Evolutionary conservation across 2,329 filamentous ascomycete genomes (phyloP), one percentile per base, ranked within the genome.

Genomic region (Penicillium rolfsii): DNA sequence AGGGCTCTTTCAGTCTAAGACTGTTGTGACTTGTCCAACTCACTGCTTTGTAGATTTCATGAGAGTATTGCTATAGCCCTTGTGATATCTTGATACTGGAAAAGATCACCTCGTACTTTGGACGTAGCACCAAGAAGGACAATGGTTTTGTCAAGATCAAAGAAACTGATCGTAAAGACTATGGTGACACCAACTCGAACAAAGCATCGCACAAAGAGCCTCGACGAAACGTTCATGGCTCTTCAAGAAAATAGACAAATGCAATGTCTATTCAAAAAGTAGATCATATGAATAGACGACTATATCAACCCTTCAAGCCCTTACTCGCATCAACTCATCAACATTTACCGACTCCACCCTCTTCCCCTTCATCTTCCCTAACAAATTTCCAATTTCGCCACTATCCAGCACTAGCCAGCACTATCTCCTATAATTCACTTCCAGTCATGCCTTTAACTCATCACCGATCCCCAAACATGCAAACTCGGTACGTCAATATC

Each of bases 401-500:
- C 4, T 33, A 26, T 8, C 12, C 24, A 35, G n/a, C n/a, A n/a
- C n/a, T n/a, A n/a, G n/a, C n/a, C n/a, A n/a, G n/a, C n/a, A n/a
- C n/a, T n/a, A n/a, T n/a, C n/a, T n/a, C n/a, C n/a, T n/a, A n/a
- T 16, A 33, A 16, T n/a, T 1, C 16, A 14, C 9, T 22, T 7
- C 4, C n/a, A 19, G 28, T 11, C 12, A 28, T 50, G 16, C n/a
- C n/a, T 30, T 16, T 26, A 30, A 11, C 45, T 5, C 14, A 30
- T 16, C 7, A 16, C 16, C 45, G 8, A 28, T 1, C 12, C 43
- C 24, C 24, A 4, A 12, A 1, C 45, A n/a, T n/a, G 26, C 24
- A 35, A 50, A 50, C 30, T 19, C 9, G 48, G 48, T 50, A 50
- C 28, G 48, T 50, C 48, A 35, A 35, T n/a, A 33, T 50, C 48